These are phyloP conservation scores for Multifurca ochricompacta DNA, from an alignment of 768 basidiomycete species.

Conservation along the genomic window DNA sequence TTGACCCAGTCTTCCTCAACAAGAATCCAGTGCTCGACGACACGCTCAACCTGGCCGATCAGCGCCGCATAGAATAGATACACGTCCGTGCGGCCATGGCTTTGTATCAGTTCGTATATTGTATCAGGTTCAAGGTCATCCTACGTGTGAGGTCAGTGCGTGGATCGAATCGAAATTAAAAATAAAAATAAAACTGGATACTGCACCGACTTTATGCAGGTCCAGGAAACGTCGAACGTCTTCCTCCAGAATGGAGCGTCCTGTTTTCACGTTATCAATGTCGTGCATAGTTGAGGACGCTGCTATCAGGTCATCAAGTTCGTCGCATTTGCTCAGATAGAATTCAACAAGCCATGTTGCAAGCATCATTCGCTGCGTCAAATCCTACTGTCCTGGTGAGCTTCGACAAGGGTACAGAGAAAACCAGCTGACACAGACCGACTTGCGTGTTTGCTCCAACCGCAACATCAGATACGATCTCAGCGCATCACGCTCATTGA, in stretches of 20 bases:
- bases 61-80: constrained; percentile 82
- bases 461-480: constrained; percentile 84
- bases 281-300: constrained; percentile 77
- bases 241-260: constrained; percentile 80
- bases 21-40: constrained; percentile 86
- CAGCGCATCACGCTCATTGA: constrained; percentile 81
- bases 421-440: constrained; percentile 38
- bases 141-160: constrained; percentile 32
- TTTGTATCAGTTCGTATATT: constrained; percentile 87
- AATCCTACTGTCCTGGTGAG: constrained; percentile 45
- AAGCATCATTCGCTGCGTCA: constrained; percentile 93
- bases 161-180: background rate
- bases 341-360: constrained; percentile 99
- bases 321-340: constrained; percentile 93
- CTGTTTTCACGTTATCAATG: constrained; percentile 75
- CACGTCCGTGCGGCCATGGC: constrained; percentile 89
- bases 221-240: constrained; percentile 89
- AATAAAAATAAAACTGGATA: background rate
- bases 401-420: background rate
- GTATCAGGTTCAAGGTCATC: constrained; percentile 77
- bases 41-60: constrained; percentile 74
- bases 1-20: constrained; percentile 90
- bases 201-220: constrained; percentile 71
- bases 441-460: constrained; percentile 77
- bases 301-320: constrained; percentile 88